phyloP scores from a whole-genome alignment of 2,329 filamentous ascomycete genomes.

The Paradendryphiella salina region DNA sequence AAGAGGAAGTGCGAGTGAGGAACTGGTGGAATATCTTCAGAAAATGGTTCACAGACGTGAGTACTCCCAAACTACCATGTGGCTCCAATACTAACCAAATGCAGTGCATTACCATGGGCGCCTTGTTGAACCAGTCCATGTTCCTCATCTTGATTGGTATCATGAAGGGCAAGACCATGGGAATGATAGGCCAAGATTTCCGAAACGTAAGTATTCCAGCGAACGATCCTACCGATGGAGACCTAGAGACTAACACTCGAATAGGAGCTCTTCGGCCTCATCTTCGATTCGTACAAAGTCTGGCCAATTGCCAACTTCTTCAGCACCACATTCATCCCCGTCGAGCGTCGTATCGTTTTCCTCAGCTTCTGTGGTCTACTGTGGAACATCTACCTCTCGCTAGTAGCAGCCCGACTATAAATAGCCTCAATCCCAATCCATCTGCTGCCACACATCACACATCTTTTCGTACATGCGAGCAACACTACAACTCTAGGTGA shows the following conservation, averaged over 20 bases:
- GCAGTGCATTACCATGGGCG: constrained; percentile 63
- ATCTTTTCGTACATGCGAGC: not conserved
- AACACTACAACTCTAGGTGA: not conserved
- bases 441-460: not conserved
- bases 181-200: constrained; percentile 40
- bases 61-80: not conserved
- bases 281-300: constrained; percentile 68
- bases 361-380: constrained; percentile 71
- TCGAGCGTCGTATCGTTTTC: constrained; percentile 70
- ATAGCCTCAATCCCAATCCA: constrained; percentile 2
- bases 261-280: constrained; percentile 41
- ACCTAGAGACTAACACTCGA: constrained; percentile 2
- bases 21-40: constrained; percentile 63
- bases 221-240: constrained; percentile 20
- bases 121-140: constrained; percentile 65
- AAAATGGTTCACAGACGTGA: constrained; percentile 66
- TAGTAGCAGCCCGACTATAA: constrained; percentile 54
- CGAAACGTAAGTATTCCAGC: constrained; percentile 42
- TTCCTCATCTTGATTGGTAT: constrained; percentile 66
- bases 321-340: constrained; percentile 71
- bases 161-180: constrained; percentile 44
- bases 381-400: constrained; percentile 76
- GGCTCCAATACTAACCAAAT: constrained; percentile 10
- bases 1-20: constrained; percentile 38
- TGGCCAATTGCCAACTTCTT: constrained; percentile 73